Evolutionary conservation across 2,329 filamentous ascomycete genomes (phyloP).

Genomic region (Macrophomina phaseolina): DNA sequence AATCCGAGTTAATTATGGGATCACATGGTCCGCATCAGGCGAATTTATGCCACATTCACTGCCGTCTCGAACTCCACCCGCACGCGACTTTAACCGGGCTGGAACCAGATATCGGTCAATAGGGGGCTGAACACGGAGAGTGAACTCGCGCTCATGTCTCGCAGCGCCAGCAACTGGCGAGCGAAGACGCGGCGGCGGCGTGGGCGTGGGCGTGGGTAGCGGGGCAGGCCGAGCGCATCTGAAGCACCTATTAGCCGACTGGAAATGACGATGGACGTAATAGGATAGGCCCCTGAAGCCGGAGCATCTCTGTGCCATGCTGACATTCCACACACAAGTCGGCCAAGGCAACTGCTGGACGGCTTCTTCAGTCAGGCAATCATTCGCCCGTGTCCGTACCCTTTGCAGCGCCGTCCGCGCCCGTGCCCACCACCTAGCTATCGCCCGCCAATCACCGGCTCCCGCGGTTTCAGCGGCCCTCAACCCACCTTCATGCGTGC

Average conservation of each 20-base stretch:
- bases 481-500: slow-evolving; percentile 3
- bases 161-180: background rate
- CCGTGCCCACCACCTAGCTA: background rate
- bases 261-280: slow-evolving; percentile 27
- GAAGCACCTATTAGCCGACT: slow-evolving; percentile 25
- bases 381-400: background rate
- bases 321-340: slow-evolving; percentile 2
- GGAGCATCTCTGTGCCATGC: slow-evolving; percentile 25
- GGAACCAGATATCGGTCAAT: slow-evolving; percentile 2
- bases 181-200: slow-evolving; percentile 1
- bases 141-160: background rate
- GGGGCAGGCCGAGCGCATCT: slow-evolving; percentile 8
- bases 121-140: slow-evolving; percentile 7
- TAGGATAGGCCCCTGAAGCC: slow-evolving; percentile 23
- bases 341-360: slow-evolving; percentile 9
- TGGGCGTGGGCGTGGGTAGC: slow-evolving; percentile 2
- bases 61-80: background rate
- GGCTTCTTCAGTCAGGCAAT: slow-evolving; percentile 12
- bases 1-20: slow-evolving; percentile 8
- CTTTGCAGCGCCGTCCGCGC: background rate
- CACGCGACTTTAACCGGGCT: slow-evolving; percentile 15
- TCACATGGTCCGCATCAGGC: background rate
- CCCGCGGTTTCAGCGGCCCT: slow-evolving; percentile 5
- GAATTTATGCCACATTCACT: slow-evolving; percentile 2
- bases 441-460: slow-evolving; percentile 1